Conservation (phyloP, 1,284 basidiomycete genomes). For the Malassezia japonica region DNA sequence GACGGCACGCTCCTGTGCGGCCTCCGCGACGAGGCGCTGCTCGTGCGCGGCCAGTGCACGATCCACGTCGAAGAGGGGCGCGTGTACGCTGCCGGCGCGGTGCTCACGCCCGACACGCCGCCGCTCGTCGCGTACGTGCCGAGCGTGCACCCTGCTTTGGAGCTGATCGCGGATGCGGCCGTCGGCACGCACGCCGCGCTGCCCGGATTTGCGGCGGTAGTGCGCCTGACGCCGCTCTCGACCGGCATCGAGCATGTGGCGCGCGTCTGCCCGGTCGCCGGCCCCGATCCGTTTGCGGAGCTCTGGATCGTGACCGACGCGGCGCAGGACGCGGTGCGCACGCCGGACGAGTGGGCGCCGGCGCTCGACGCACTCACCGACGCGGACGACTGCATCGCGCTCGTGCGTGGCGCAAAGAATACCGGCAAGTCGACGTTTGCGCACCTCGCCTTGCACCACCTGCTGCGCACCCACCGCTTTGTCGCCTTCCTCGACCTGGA, state of each 20-base stretch:
- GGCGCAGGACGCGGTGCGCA: not conserved
- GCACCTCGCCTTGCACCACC: constrained; percentile 62
- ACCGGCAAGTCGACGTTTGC: constrained; percentile 83
- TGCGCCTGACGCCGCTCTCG: not conserved
- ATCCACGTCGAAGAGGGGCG: constrained; percentile 4
- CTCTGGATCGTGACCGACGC: constrained; percentile 1
- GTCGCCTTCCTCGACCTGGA: constrained; percentile 89
- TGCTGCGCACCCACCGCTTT: constrained; percentile 54
- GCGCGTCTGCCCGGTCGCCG: constrained; percentile 13
- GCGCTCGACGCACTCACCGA: not conserved
- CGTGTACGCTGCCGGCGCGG: not conserved
- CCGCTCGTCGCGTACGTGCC: constrained; percentile 5
- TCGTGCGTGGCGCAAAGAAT: constrained; percentile 76
- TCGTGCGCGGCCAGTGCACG: constrained; percentile 6
- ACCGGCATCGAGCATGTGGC: constrained; percentile 11
- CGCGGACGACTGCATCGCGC: constrained; percentile 27
- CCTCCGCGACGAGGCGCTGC: constrained; percentile 1
- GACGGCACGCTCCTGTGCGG: constrained; percentile 2
- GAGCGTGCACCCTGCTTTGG: constrained; percentile 3
- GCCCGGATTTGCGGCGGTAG: not conserved
- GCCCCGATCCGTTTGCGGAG: constrained; percentile 1
- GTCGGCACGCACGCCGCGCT: not conserved
- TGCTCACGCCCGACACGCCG: not conserved
- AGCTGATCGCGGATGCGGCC: not conserved
- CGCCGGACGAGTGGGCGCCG: constrained; percentile 6